Percentiles rank a stretch among this genome's conserved stretches.
Conservation (phyloP, 805 yeast genomes). For the Metschnikowia reukaufii region DNA sequence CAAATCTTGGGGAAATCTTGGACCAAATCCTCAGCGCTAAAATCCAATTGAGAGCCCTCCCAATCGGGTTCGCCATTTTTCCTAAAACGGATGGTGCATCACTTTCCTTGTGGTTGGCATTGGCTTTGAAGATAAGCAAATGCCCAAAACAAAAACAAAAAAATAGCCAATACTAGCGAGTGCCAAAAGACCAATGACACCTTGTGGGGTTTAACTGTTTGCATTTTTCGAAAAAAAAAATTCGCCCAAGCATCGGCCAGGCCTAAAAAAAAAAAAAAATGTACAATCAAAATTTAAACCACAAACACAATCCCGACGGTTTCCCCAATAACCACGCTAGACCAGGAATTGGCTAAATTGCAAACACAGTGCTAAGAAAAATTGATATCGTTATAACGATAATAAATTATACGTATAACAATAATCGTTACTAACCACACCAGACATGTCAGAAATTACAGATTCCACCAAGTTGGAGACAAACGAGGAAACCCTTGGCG, state of each 20-base stretch:
- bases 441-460: conserved; percentile 40
- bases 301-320: not conserved
- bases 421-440: conserved; percentile 5
- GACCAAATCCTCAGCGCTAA: not conserved
- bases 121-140: not conserved
- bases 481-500: conserved; percentile 25
- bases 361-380: too few species aligned
- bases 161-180: too few species aligned
- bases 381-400: too few species aligned
- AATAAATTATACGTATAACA: not conserved
- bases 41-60: conserved; percentile 9
- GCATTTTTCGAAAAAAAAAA: too few species aligned
- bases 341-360: too few species aligned
- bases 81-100: conserved; percentile 23
- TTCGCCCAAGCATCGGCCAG: not conserved
- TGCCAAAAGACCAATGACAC: too few species aligned
- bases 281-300: not conserved
- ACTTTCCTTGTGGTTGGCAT: not conserved
- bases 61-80: conserved; percentile 23
- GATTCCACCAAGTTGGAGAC: conserved; percentile 38
- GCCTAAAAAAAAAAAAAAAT: not conserved
- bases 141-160: not conserved
- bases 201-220: too few species aligned
- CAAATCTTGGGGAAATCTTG: not conserved
- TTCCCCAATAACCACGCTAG: not conserved